Conservation (phyloP, 805 yeast genomes). For the Nematodospora valgi region DNA sequence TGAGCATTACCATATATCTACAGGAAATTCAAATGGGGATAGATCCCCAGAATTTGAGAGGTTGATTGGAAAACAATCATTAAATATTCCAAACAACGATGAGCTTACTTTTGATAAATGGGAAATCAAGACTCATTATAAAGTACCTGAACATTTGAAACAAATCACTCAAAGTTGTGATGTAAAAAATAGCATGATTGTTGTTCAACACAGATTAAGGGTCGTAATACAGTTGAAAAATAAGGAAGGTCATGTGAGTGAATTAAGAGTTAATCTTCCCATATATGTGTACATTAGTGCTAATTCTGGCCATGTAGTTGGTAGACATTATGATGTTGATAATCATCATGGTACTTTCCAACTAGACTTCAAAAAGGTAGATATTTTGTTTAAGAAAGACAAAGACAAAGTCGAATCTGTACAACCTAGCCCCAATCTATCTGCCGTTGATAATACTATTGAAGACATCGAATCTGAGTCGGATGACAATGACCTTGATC, state of each 20-base stretch:
- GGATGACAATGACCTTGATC: constrained; percentile 21
- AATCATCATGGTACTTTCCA: constrained; percentile 23
- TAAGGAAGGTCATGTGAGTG: constrained; percentile 48
- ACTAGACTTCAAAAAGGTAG: constrained; percentile 19
- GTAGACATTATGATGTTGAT: constrained; percentile 31
- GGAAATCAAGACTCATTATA: constrained; percentile 40
- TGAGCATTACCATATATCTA: constrained; percentile 28
- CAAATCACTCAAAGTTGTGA: constrained; percentile 44
- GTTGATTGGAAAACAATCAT: constrained; percentile 23
- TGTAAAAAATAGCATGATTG: constrained; percentile 36
- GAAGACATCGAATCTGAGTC: constrained; percentile 9
- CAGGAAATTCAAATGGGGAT: constrained; percentile 17
- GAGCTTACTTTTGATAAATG: constrained; percentile 36
- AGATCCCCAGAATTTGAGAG: constrained; percentile 41
- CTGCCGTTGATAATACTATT: constrained; percentile 5
- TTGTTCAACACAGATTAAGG: constrained; percentile 44
- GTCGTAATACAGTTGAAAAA: constrained; percentile 44
- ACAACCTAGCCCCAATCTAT: constrained; percentile 11
- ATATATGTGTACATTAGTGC: constrained; percentile 41
- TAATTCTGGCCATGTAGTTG: constrained; percentile 33
- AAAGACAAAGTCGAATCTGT: constrained; percentile 1
- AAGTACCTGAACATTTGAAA: constrained; percentile 37
- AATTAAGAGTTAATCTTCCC: constrained; percentile 51
- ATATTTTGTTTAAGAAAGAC: constrained; percentile 23
- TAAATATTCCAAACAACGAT: constrained; percentile 19